These are phyloP conservation scores for Heliamphora pulchella DNA, from an alignment of 179 eudicot genomes.

Conservation along the genomic window DNA sequence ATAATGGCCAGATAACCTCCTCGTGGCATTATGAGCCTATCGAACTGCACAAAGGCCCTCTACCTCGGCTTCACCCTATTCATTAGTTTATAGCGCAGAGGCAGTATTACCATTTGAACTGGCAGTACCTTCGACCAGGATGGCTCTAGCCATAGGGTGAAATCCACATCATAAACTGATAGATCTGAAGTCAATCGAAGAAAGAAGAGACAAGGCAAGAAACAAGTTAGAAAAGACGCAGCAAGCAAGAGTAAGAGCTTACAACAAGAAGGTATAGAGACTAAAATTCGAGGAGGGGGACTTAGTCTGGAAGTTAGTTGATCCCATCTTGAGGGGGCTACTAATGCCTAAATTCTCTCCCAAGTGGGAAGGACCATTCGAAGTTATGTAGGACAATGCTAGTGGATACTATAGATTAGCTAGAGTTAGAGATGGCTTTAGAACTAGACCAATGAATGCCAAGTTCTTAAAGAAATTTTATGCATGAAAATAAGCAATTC, in stretches of 20 bases:
- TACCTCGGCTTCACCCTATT: neutral
- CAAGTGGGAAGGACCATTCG: neutral
- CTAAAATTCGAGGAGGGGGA: neutral
- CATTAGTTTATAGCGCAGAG: neutral
- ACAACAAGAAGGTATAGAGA: neutral
- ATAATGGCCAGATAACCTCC: neutral
- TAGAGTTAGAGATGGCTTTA: neutral
- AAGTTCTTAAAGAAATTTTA: neutral
- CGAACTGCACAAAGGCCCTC: neutral
- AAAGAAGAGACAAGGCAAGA: neutral
- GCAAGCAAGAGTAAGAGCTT: neutral
- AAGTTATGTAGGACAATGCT: neutral
- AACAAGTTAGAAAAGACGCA: neutral
- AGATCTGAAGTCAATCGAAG: neutral
- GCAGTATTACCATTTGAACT: neutral
- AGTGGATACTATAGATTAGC: neutral
- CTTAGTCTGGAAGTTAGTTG: neutral
- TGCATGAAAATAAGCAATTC: no score
- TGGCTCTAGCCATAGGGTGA: neutral
- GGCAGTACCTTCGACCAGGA: neutral
- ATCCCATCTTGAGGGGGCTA: neutral
- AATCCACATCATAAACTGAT: accelerated
- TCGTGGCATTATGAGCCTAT: neutral
- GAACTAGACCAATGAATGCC: neutral
- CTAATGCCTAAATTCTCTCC: neutral